phyloP scores from a whole-genome alignment of 352 stramenopile species.

The Pilasporangium apinafurcum region DNA sequence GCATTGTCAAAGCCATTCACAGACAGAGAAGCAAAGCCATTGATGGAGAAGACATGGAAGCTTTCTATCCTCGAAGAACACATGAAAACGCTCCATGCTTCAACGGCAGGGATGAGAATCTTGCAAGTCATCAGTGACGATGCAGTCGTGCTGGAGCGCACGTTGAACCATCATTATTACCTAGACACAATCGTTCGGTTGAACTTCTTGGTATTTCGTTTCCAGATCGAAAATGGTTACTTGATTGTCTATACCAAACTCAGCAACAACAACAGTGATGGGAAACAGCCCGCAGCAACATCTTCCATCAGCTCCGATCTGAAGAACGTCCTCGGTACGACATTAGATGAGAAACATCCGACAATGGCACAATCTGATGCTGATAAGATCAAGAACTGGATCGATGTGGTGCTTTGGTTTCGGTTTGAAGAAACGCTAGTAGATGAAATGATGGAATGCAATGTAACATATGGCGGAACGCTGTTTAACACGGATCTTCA shows the following conservation, averaged over 20 bases:
- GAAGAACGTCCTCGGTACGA: no score
- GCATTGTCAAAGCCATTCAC: conserved; percentile 24
- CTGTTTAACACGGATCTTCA: conserved; percentile 33
- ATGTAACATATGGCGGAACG: conserved; percentile 33
- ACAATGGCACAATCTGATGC: no score
- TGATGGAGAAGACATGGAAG: conserved; percentile 44
- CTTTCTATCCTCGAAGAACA: conserved; percentile 39
- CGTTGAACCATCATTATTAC: conserved; percentile 32
- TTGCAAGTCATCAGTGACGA: conserved; percentile 46
- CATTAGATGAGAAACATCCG: no score
- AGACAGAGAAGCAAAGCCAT: conserved; percentile 17
- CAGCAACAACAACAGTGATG: no score
- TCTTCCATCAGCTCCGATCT: no score
- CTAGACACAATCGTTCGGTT: conserved; percentile 38
- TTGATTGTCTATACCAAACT: conserved; percentile 8
- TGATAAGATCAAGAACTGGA: conserved; percentile 9
- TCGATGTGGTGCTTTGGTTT: conserved; percentile 44
- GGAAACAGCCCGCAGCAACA: no score
- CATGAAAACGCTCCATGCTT: conserved; percentile 46
- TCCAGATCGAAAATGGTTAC: conserved; percentile 5
- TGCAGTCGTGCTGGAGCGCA: conserved; percentile 31
- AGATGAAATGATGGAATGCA: conserved; percentile 21
- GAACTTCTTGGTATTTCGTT: conserved; percentile 43
- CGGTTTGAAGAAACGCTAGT: conserved; percentile 11
- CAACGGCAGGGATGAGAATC: conserved; percentile 34